Conservation (phyloP, 83 land plant species). For the Picea engelmannii region DNA sequence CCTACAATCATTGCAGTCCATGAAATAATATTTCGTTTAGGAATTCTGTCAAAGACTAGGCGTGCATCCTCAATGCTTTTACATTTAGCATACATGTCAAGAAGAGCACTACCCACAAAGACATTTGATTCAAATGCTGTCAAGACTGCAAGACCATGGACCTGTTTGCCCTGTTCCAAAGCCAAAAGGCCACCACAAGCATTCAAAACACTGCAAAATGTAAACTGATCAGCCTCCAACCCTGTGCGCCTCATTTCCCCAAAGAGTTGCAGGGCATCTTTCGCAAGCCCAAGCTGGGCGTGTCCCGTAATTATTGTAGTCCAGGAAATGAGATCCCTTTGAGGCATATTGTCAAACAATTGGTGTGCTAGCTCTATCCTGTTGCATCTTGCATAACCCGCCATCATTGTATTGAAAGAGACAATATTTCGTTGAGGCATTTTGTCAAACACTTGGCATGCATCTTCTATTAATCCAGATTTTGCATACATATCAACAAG, state of each 20-base stretch:
- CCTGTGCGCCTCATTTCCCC: background rate
- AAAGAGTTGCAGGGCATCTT: background rate
- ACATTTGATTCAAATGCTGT: background rate
- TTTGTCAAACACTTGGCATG: no score
- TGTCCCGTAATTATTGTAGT: slow-evolving; percentile 1
- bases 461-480: background rate
- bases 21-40: background rate
- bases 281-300: background rate
- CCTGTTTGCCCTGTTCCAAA: background rate
- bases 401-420: background rate
- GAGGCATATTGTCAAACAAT: slow-evolving; percentile 15
- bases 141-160: background rate
- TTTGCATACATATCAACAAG: slow-evolving; percentile 1
- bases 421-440: background rate
- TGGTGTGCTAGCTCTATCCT: slow-evolving; percentile 23
- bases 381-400: background rate
- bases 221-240: background rate
- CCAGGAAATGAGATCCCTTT: slow-evolving; percentile 6
- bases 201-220: background rate
- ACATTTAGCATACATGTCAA: slow-evolving; percentile 17
- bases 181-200: background rate
- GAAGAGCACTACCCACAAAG: slow-evolving; percentile 1
- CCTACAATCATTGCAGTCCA: slow-evolving; percentile 14
- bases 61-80: slow-evolving; percentile 15
- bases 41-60: slow-evolving; percentile 14